A percentile compares a stretch with the other conserved stretches of the same genome.
phyloP scores from a whole-genome alignment of 2,329 filamentous ascomycete species.

The Aspergillus intermedius region DNA sequence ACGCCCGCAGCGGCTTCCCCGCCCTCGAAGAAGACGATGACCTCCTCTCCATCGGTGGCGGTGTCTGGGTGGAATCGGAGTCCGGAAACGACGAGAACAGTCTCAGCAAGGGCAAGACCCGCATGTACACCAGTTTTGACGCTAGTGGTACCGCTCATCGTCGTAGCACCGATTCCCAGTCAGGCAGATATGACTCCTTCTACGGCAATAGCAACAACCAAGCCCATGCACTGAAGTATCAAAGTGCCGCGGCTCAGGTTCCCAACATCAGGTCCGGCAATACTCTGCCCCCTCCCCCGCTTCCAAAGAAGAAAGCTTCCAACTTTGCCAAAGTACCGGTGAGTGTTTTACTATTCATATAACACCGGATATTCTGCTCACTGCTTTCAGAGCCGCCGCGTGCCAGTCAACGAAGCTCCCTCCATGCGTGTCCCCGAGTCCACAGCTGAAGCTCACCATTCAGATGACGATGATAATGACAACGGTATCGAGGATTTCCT shows the following conservation, averaged over 20 bases:
- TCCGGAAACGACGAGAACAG: conserved; percentile 1
- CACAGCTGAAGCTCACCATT: conserved; percentile 5
- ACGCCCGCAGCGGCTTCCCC: neutral
- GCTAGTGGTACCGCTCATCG: conserved; percentile 13
- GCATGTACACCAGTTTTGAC: conserved; percentile 15
- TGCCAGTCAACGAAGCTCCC: conserved; percentile 14
- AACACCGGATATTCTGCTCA: neutral
- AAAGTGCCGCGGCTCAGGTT: neutral
- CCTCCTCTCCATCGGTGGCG: conserved; percentile 12
- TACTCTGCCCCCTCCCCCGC: neutral
- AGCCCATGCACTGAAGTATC: neutral
- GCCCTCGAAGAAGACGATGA: conserved; percentile 12
- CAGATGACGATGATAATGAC: conserved; percentile 19
- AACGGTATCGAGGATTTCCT: conserved; percentile 16
- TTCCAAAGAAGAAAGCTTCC: conserved; percentile 5
- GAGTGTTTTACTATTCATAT: neutral
- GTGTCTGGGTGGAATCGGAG: conserved; percentile 14
- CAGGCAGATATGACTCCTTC: conserved; percentile 1
- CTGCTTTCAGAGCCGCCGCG: conserved; percentile 11
- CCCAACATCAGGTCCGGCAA: conserved; percentile 1
- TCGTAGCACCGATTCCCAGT: conserved; percentile 4
- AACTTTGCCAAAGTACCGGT: conserved; percentile 22
- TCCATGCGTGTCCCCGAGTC: conserved; percentile 15
- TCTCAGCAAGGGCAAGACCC: conserved; percentile 3
- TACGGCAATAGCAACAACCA: neutral